Conservation (phyloP, 2,329 filamentous ascomycete species). For the Cladosporium sp. region DNA sequence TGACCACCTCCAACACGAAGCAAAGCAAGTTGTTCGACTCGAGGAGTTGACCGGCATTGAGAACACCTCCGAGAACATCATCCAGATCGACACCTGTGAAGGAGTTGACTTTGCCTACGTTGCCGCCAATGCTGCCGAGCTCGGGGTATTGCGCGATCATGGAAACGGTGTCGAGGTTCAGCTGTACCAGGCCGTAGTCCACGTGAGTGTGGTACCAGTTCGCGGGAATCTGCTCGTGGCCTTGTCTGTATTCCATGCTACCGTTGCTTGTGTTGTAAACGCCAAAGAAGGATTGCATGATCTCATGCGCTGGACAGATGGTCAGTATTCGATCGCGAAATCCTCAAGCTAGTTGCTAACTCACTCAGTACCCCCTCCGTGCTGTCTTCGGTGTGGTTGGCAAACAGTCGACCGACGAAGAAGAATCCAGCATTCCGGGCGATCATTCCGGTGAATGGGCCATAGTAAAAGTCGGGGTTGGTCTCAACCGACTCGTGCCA, state of each 20-base stretch:
- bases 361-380: conserved; percentile 28
- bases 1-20: conserved; percentile 31
- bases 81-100: conserved; percentile 23
- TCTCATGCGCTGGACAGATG: conserved; percentile 25
- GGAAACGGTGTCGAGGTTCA: conserved; percentile 4
- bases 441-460: conserved; percentile 25
- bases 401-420: conserved; percentile 24
- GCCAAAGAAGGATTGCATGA: conserved; percentile 31
- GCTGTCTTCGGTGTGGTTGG: conserved; percentile 27
- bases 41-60: conserved; percentile 19
- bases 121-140: conserved; percentile 16
- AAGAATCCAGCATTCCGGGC: conserved; percentile 23
- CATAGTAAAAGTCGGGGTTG: conserved; percentile 30
- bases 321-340: conserved; percentile 14
- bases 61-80: conserved; percentile 26
- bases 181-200: conserved; percentile 9
- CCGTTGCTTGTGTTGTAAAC: conserved; percentile 28
- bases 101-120: conserved; percentile 21
- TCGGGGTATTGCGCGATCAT: conserved; percentile 10
- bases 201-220: conserved; percentile 13
- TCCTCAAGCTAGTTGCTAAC: conserved; percentile 13
- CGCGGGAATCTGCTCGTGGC: conserved; percentile 17
- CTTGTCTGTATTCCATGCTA: conserved; percentile 14
- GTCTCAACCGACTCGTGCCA: conserved; percentile 22
- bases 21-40: conserved; percentile 36